Base-by-base conservation (phyloP, 2,329 filamentous ascomycete species). In the Aspergillus aculeatus region DNA sequence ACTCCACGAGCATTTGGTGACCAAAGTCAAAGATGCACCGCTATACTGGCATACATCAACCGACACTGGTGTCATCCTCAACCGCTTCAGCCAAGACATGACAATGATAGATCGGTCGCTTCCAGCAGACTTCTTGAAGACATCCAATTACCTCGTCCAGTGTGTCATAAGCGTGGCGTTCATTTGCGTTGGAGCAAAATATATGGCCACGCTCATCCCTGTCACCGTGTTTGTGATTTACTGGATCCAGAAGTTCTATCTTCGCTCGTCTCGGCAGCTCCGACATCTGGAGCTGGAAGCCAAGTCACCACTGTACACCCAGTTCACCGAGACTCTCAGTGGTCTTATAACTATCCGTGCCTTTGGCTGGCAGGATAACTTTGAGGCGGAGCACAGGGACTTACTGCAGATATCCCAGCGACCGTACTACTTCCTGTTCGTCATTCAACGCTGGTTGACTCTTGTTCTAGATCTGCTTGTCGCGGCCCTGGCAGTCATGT, bases 1-100 rank as follows among this genome's bases (percentile, higher is more conserved):
- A 19, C 51, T 54, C 6, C 51, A 54, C 70, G 53, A 72, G 62
- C 12, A 76, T 54, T 10, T 73, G 58, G 51, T 71, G 61, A 9
- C 35, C 4, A 21, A 75, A 58, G 1, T 86, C 85, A 61, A 86
- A 87, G 12, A 83, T 71, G 61, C 51, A n/a, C 51, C 51, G 21
- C 29, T 54, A 26, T 16, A 26, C 16, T 54, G 32, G 32, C 23
- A 44, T 38, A 26, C 51, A 16, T 29, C 35, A 16, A 54, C 35
- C 14, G 51, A 54, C 51, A 54, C 16, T 10, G 51, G 51, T 1
- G 35, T 54, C 21, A 31, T 38, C 35, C 23, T 54, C 21, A 54
- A 54, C 32, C 51, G 35, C 12, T 54, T 47, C 35, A 54, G 51
- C 29, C 51, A 54, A 19, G 51, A 54, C 51, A 54, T 54, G 51